Evolutionary conservation across 2,329 filamentous ascomycete species (phyloP).

Genomic region (Tolypocladium amazonense): DNA sequence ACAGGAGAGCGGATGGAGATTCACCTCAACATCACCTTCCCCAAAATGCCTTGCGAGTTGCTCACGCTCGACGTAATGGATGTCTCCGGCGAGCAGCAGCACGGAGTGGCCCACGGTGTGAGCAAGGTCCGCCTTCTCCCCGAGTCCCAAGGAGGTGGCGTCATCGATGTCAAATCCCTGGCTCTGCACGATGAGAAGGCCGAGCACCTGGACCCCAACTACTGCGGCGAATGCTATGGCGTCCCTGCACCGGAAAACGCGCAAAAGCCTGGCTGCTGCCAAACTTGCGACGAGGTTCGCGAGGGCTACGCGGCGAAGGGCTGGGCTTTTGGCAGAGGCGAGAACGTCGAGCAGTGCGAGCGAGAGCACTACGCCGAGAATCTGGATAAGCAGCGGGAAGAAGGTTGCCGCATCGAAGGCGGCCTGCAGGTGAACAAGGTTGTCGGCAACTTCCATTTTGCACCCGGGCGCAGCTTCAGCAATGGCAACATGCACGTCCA

Average conservation of each 20-base stretch:
- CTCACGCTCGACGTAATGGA: constrained; percentile 98
- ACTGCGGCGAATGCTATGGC: constrained; percentile 92
- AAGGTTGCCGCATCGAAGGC: constrained; percentile 92
- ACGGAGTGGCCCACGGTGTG: constrained; percentile 85
- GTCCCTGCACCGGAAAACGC: constrained; percentile 62
- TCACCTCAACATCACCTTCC: constrained; percentile 93
- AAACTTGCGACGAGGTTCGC: constrained; percentile 92
- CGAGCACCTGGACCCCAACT: constrained; percentile 74
- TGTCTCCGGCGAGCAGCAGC: constrained; percentile 92
- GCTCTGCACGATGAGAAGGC: constrained; percentile 56
- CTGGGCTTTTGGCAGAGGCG: constrained; percentile 90
- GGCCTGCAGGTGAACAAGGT: constrained; percentile 95
- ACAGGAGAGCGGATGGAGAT: constrained; percentile 97
- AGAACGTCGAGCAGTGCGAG: constrained; percentile 89
- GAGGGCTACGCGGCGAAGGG: constrained; percentile 84
- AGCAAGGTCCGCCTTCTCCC: constrained; percentile 78
- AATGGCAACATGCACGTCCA: constrained; percentile 96
- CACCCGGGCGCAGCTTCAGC: constrained; percentile 90
- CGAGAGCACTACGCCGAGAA: constrained; percentile 89
- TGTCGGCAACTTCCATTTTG: constrained; percentile 96
- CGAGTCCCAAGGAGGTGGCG: constrained; percentile 60
- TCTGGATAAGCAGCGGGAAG: constrained; percentile 75
- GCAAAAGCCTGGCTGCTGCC: constrained; percentile 81
- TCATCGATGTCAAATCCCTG: constrained; percentile 60
- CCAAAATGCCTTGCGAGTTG: constrained; percentile 85